Percentiles rank a stretch among this genome's conserved stretches.
Conservation (phyloP, 768 basidiomycete species). For the Rhizopogon salebrosus region DNA sequence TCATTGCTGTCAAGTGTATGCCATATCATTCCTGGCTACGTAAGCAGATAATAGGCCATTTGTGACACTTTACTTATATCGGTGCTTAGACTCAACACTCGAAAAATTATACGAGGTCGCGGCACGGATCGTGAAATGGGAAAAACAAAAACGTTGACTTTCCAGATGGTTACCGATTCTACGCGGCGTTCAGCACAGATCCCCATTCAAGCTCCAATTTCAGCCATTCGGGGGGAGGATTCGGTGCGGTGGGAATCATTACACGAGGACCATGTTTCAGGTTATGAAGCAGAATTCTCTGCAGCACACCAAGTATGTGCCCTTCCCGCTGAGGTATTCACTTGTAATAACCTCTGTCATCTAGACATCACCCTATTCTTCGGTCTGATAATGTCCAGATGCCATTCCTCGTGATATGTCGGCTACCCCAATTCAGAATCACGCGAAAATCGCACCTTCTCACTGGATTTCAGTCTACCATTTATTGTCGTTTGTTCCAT, state of each 20-base stretch:
- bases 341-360: not conserved
- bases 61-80: conserved; percentile 8
- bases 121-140: conserved; percentile 43
- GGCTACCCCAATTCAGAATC: too few species aligned
- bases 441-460: not conserved
- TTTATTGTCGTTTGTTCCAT: not conserved
- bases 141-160: conserved; percentile 19
- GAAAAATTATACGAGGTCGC: conserved; percentile 45
- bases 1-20: conserved; percentile 41
- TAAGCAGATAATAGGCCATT: conserved; percentile 23
- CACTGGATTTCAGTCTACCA: not conserved
- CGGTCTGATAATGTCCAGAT: not conserved
- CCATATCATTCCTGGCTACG: conserved; percentile 64
- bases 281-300: not conserved
- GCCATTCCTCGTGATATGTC: not conserved
- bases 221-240: not conserved
- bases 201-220: conserved; percentile 2
- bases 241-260: not conserved
- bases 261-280: not conserved
- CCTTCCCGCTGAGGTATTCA: too few species aligned
- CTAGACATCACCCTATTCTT: not conserved
- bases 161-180: conserved; percentile 19
- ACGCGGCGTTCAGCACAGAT: not conserved
- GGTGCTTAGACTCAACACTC: conserved; percentile 50
- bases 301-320: not conserved